Evolutionary conservation across 2,329 filamentous ascomycete species (phyloP).

Genomic region (Aphanoascus verrucosus): DNA sequence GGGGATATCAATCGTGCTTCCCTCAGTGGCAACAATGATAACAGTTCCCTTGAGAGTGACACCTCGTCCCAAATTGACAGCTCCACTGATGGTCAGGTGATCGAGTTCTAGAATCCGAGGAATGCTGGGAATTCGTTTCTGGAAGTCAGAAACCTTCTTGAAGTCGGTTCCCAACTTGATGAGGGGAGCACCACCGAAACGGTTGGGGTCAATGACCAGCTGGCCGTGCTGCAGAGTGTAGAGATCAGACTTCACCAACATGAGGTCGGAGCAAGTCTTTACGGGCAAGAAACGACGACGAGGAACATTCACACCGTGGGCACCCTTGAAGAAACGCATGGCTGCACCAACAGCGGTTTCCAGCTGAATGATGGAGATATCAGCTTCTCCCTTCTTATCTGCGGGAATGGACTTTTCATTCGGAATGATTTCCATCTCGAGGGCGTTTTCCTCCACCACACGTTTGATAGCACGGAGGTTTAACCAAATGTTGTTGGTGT

Average conservation of each 20-base stretch:
- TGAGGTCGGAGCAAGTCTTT: conserved; percentile 98
- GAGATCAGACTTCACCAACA: conserved; percentile 98
- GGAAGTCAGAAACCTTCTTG: conserved; percentile 90
- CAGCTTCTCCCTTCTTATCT: conserved; percentile 99
- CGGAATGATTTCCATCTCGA: conserved; percentile 99
- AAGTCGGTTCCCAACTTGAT: conserved; percentile 99
- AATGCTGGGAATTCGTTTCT: conserved; percentile 42
- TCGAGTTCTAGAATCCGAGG: conserved; percentile 43
- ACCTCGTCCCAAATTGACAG: conserved; percentile 89
- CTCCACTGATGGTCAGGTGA: conserved; percentile 93
- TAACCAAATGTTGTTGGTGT: conserved; percentile 99
- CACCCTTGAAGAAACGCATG: conserved; percentile 97
- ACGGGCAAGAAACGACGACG: conserved; percentile 96
- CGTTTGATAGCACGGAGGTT: conserved; percentile 96
- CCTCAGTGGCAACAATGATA: conserved; percentile 96
- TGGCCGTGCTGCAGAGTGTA: conserved; percentile 99
- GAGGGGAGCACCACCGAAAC: conserved; percentile 89
- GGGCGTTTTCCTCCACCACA: conserved; percentile 94
- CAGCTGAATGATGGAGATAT: conserved; percentile 93
- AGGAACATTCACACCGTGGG: conserved; percentile 97
- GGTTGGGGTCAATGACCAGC: conserved; percentile 89
- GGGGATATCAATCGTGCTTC: conserved; percentile 93
- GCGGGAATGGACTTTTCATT: conserved; percentile 98
- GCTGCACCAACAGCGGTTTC: conserved; percentile 97
- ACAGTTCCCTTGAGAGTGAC: conserved; percentile 95